These are phyloP conservation scores for Pseudogymnoascus verrucosus DNA, from an alignment of 2,329 filamentous ascomycete genomes.

Conservation along the genomic window DNA sequence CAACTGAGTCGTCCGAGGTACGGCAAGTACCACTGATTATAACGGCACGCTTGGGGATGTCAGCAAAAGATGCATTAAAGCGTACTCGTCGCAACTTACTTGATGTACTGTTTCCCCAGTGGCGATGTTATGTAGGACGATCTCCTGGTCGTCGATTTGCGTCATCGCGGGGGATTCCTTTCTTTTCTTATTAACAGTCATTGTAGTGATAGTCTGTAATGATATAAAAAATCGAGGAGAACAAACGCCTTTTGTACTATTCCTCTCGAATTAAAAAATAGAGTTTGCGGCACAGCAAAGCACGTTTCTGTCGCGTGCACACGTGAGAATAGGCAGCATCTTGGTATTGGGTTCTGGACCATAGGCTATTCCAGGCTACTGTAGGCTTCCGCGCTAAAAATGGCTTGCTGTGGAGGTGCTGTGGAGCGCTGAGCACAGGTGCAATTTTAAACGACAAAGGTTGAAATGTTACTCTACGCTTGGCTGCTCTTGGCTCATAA, in stretches of 20 bases:
- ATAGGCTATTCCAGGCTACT: not conserved
- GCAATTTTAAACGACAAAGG: not conserved
- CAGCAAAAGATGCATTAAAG: not conserved
- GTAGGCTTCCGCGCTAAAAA: not conserved
- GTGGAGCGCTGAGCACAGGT: not conserved
- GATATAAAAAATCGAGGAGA: not conserved
- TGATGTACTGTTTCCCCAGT: not conserved
- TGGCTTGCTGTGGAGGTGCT: not conserved
- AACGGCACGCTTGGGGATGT: not conserved
- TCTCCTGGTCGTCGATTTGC: not conserved
- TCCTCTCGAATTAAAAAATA: not conserved
- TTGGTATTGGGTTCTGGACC: not conserved
- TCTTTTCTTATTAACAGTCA: not conserved
- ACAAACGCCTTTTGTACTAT: not conserved
- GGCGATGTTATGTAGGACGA: not conserved
- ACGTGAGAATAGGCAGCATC: not conserved
- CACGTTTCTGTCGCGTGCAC: not conserved
- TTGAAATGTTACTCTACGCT: not conserved
- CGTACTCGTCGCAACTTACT: not conserved
- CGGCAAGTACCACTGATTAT: not conserved
- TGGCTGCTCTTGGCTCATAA: not conserved
- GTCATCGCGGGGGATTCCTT: not conserved
- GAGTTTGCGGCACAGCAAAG: not conserved
- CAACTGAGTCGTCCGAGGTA: slow-evolving; percentile 12
- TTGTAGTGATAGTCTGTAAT: not conserved